Base-by-base conservation (phyloP, 2,329 filamentous ascomycete species). In the Venturia asperata region DNA sequence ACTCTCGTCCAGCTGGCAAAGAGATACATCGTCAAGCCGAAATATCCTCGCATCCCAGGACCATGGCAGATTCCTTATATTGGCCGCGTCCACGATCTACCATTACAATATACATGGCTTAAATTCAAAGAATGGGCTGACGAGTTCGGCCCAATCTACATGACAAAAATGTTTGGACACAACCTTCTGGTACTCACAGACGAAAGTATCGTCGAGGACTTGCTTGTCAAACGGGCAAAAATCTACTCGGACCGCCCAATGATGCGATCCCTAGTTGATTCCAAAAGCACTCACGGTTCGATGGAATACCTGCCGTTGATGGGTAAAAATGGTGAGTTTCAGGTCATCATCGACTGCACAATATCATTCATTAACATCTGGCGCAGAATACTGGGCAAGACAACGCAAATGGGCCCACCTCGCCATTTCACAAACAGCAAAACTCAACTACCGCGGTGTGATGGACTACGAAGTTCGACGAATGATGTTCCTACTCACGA, bases 261-360 rank as follows among this genome's bases (percentile, higher is more conserved):
- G 65, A 78, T 83, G 63, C 77, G 77, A 66, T 83, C 80, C 0
- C 70, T 84, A 30, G 80, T 82, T 66, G 81, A 84, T 69, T 80
- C 81, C 0, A 84, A 84, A 72, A 82, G 80, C 67, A 80, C 79
- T 1, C 69, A 80, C 70, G 82, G 82, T 3, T 83, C 81, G 1
- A 82, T 82, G 81, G 81, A 83, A 65, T 83, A 83, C 66, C 75
- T 84, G 1, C 82, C 82, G 4, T 70, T 84, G 55, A 83, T 84
- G 81, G 81, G 82, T 56, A 81, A 79, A 71, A 84, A 83, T 68
- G 74, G 81, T 83, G 73, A 71, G 80, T 71, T 64, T 13, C 21
- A 2, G 21, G 3, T 47, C 10, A n/a, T 34, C 15, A 21, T 21
- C 4, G 15, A 30, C 42, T 21, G 17, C n/a, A 6, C 52, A 24